phyloP scores from a whole-genome alignment of 2,329 filamentous ascomycete species.

The Colletotrichum incanum region DNA sequence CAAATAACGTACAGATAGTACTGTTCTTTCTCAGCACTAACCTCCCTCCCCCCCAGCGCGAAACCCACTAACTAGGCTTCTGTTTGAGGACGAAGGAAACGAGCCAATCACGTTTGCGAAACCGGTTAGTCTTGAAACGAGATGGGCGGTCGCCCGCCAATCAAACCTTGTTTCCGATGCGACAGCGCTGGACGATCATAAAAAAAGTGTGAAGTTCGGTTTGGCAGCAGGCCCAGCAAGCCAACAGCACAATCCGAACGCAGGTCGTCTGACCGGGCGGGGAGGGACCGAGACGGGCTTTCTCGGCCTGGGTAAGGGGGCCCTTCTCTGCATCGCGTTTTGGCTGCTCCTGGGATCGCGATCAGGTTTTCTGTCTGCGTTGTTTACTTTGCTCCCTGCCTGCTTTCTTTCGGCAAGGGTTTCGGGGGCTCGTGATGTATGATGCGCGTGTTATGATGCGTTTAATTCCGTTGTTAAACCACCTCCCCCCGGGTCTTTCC shows the following conservation, averaged over 20 bases:
- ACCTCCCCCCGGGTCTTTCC: neutral
- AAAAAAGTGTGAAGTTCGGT: conserved; percentile 4
- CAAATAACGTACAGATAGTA: neutral
- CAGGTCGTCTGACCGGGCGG: conserved; percentile 35
- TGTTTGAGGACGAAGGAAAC: conserved; percentile 34
- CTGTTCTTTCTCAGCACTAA: neutral
- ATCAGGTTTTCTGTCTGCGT: conserved; percentile 3
- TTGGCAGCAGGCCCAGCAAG: conserved; percentile 14
- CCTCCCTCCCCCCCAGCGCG: neutral
- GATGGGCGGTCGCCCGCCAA: conserved; percentile 33
- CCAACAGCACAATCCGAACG: conserved; percentile 27
- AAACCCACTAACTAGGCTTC: conserved; percentile 32
- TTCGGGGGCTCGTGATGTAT: neutral
- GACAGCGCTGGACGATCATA: conserved; percentile 39
- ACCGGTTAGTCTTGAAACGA: conserved; percentile 38
- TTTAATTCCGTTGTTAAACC: neutral
- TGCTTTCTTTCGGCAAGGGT: neutral
- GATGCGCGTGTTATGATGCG: conserved; percentile 18
- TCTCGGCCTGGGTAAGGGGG: conserved; percentile 12
- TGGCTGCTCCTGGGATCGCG: conserved; percentile 9
- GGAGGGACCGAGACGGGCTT: conserved; percentile 21
- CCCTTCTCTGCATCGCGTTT: neutral
- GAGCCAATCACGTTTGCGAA: conserved; percentile 28
- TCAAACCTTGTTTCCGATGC: conserved; percentile 34
- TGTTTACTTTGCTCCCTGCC: conserved; percentile 29